Evolutionary conservation across 164 flowering plant genomes (phyloP).

Genomic region (Liquidambar formosana): DNA sequence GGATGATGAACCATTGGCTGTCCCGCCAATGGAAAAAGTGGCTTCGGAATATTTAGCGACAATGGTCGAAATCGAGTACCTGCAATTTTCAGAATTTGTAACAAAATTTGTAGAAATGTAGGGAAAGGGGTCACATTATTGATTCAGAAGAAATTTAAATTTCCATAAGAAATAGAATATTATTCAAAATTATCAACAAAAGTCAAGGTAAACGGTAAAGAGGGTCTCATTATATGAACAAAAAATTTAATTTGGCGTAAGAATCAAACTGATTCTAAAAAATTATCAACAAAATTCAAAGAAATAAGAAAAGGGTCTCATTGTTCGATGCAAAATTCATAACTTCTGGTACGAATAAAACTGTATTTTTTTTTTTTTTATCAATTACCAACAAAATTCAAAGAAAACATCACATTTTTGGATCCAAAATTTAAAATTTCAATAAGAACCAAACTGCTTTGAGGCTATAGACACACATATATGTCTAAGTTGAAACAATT

Average conservation of each 20-base stretch:
- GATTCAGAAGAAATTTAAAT: too few relatives aligned
- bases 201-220: too few relatives aligned
- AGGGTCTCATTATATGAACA: too few relatives aligned
- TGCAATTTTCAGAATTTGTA: slow-evolving; percentile 22
- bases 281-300: background rate
- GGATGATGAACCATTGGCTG: slow-evolving; percentile 99
- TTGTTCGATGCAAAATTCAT: background rate
- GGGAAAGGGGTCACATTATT: too few relatives aligned
- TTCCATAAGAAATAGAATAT: too few relatives aligned
- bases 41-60: slow-evolving; percentile 89
- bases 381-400: background rate
- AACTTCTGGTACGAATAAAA: background rate
- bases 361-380: background rate
- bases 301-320: background rate
- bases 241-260: too few relatives aligned
- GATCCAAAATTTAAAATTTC: background rate
- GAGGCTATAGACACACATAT: background rate
- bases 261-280: background rate
- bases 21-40: slow-evolving; percentile 92
- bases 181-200: too few relatives aligned
- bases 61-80: slow-evolving; percentile 93
- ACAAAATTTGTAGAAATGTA: too few relatives aligned
- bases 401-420: background rate
- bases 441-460: too few relatives aligned
- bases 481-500: background rate